Conservation (phyloP, 352 stramenopile genomes). For the Blastocystis hominis region DNA sequence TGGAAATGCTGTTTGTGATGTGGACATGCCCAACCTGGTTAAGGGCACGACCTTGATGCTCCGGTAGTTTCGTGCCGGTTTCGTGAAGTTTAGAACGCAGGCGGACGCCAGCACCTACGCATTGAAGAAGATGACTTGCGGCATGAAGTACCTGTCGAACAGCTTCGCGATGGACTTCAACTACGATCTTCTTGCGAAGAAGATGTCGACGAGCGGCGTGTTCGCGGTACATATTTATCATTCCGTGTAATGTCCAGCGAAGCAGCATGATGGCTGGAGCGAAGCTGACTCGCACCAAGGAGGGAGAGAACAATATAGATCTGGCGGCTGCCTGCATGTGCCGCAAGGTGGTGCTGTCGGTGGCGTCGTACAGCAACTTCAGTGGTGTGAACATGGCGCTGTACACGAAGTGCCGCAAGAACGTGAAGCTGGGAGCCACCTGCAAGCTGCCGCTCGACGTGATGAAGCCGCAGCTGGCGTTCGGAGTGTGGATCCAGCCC, state of each 20-base stretch:
- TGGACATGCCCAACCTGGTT: constrained; percentile 38
- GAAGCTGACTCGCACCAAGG: neutral
- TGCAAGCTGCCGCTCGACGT: neutral
- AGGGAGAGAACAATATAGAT: neutral
- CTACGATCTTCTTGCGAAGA: constrained; percentile 10
- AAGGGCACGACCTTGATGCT: constrained; percentile 34
- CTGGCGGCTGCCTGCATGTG: neutral
- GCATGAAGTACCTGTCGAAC: constrained; percentile 17
- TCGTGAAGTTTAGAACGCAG: neutral
- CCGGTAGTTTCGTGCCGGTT: neutral
- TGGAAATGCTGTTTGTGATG: neutral
- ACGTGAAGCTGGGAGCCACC: constrained; percentile 6
- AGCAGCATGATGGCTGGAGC: neutral
- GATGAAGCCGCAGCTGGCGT: constrained; percentile 15
- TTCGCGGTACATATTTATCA: neutral
- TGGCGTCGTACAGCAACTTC: neutral
- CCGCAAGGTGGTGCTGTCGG: neutral
- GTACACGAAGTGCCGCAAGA: constrained; percentile 14
- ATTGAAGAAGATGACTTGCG: constrained; percentile 2
- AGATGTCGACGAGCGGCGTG: neutral
- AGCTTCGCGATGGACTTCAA: constrained; percentile 17
- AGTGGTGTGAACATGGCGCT: neutral
- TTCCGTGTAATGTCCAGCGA: neutral
- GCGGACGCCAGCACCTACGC: neutral
- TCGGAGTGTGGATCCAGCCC: constrained; percentile 16